phyloP scores from a whole-genome alignment of 805 yeast species.

The Candida peoriensis region DNA sequence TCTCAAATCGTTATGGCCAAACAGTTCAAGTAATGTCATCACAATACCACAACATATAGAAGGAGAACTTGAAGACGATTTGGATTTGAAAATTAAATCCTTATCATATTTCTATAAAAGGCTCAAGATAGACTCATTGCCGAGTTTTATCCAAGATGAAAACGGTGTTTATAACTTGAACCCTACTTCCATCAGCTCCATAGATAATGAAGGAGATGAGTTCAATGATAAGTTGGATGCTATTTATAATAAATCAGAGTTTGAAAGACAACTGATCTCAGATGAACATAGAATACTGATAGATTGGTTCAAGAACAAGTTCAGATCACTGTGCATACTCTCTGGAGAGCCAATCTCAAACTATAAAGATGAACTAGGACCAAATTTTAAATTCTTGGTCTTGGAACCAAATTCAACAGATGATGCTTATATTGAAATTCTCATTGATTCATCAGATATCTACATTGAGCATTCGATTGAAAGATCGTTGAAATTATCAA shows the following conservation, averaged over 20 bases:
- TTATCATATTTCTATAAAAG: conserved; percentile 54
- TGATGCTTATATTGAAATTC: conserved; percentile 36
- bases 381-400: conserved; percentile 30
- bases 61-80: conserved; percentile 48
- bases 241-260: conserved; percentile 44
- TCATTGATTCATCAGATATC: conserved; percentile 43
- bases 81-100: conserved; percentile 58
- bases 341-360: conserved; percentile 39
- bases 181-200: background rate
- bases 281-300: conserved; percentile 64
- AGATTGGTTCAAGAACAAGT: conserved; percentile 64
- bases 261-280: conserved; percentile 35
- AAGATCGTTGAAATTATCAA: conserved; percentile 32
- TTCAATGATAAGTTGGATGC: conserved; percentile 34
- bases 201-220: background rate
- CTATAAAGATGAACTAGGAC: conserved; percentile 17
- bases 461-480: conserved; percentile 53
- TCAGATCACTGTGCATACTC: conserved; percentile 54
- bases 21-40: conserved; percentile 27
- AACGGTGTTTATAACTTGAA: conserved; percentile 22
- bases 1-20: conserved; percentile 30
- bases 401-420: conserved; percentile 37
- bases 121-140: conserved; percentile 36
- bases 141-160: conserved; percentile 35
- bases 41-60: conserved; percentile 44